Conservation (phyloP, 371 early-diverging fungal genomes). For the Dinochytrium kinnereticum region DNA sequence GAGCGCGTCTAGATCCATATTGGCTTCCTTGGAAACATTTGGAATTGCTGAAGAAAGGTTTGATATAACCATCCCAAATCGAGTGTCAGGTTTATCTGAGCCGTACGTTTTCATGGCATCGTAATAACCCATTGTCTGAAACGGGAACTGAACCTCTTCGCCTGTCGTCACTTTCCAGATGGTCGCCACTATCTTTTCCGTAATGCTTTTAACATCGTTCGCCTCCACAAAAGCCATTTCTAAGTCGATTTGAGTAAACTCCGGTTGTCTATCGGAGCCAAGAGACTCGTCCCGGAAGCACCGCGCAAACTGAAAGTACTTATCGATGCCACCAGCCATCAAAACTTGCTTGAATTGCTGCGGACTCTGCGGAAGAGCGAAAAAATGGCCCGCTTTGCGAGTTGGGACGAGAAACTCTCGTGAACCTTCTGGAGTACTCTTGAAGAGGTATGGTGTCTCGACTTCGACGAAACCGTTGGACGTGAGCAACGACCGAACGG, state of each 20-base stretch:
- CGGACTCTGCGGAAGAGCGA: conserved; percentile 91
- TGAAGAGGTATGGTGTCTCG: conserved; percentile 91
- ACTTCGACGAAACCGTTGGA: conserved; percentile 78
- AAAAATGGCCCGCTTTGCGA: conserved; percentile 73
- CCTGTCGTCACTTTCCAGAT: conserved; percentile 70
- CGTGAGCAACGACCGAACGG: conserved; percentile 68
- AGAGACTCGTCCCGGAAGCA: conserved; percentile 93
- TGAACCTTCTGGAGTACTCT: conserved; percentile 94
- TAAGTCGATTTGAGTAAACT: conserved; percentile 92
- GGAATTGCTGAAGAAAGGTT: neutral
- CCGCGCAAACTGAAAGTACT: conserved; percentile 92
- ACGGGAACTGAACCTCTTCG: conserved; percentile 55
- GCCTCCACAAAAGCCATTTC: conserved; percentile 85
- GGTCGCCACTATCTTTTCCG: conserved; percentile 74
- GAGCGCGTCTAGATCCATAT: conserved; percentile 37
- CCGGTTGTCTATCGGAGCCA: conserved; percentile 90
- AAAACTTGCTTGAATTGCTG: conserved; percentile 94
- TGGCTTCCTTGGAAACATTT: neutral
- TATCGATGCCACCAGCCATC: conserved; percentile 89
- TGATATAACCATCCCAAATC: conserved; percentile 73
- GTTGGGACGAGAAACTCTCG: conserved; percentile 94
- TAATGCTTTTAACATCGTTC: conserved; percentile 70
- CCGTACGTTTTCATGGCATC: conserved; percentile 85
- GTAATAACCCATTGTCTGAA: conserved; percentile 78
- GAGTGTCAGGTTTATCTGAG: conserved; percentile 88